Evolutionary conservation across 2,329 filamentous ascomycete species (phyloP), one percentile per base, ranked within the genome.

Genomic region (Cadophora gregata): DNA sequence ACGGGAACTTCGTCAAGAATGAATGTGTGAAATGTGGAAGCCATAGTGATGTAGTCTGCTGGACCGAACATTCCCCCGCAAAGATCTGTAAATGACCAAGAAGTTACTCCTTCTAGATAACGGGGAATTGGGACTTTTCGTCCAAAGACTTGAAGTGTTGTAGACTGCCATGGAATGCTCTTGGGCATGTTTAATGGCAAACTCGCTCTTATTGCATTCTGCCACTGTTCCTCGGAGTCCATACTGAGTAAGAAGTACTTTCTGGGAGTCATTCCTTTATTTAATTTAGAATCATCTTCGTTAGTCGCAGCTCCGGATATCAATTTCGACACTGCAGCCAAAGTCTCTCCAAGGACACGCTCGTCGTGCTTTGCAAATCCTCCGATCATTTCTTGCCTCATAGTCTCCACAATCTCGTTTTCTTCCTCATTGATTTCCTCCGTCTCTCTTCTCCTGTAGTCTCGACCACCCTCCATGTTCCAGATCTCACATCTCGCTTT

Each of bases 11-110:
- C 80, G 71, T 90, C 89, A 56, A 95, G 81, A 75, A 95, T 87
- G 68, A 95, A 85, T 0, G 92, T 94, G 77, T 94, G 91, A 77
- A 90, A 95, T 19, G 86, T 90, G 1, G 91, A 93, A 1, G 92
- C 91, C 76, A 96, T 85, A 1, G 90, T 91, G 63, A 94, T 91
- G 78, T 94, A 96, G 79, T 96, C 92, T 31, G 92, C 92, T 0
- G 92, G 91, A 0, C 92, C 92, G 53, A 93, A 88, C 1, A 83
- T 82, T 6, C 78, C 80, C 67, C 84, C 84, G 66, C 91, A 93
- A 1, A 95, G 84, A 42, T 90, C 84, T 16, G 82, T 74, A 72
- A 95, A 96, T 10, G 86, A 84, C 86, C 90, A 93, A 63, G 83
- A 83, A 0, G 88, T 85, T 0, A 85, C 79, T 21, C 89, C 87